Percentiles rank a stretch among this genome's conserved stretches.
Evolutionary conservation across 192 early-diverging fungal genomes (phyloP).

Genomic region (Powellomyces hirtus): DNA sequence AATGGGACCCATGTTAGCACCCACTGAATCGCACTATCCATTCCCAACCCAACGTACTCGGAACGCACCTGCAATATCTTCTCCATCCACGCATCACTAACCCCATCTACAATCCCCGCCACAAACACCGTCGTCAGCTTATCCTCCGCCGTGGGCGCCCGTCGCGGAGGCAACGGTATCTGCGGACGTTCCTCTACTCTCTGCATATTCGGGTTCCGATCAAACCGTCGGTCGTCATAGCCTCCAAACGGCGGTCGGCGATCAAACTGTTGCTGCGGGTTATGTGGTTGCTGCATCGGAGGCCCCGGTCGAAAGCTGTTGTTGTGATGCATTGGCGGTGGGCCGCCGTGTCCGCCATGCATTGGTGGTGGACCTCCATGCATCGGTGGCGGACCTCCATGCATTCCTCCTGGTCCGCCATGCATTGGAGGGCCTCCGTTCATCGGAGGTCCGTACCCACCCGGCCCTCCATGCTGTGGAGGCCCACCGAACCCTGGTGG

Average conservation of each 20-base stretch:
- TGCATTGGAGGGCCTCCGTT: background rate
- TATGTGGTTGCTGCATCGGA: background rate
- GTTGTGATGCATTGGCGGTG: background rate
- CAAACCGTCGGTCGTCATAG: background rate
- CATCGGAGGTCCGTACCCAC: too few species aligned
- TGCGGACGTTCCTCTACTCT: background rate
- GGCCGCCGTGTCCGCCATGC: background rate
- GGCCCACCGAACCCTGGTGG: background rate
- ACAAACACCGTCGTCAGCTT: conserved; percentile 73
- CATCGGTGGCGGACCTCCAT: background rate
- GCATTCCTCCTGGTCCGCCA: background rate
- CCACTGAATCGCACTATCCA: conserved; percentile 16
- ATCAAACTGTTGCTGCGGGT: conserved; percentile 4
- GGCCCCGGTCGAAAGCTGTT: background rate
- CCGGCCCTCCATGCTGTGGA: too few species aligned
- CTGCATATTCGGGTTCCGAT: too few species aligned
- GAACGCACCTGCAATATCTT: conserved; percentile 55
- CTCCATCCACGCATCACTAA: conserved; percentile 66
- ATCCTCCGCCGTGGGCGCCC: conserved; percentile 36
- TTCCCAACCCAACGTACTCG: too few species aligned
- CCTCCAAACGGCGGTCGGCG: conserved; percentile 2
- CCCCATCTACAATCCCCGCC: conserved; percentile 65
- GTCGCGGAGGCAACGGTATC: background rate
- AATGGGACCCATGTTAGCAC: background rate
- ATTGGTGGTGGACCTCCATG: background rate